Conservation (phyloP, 73 alveolate genomes). For the Tetrahymena malaccensis region DNA sequence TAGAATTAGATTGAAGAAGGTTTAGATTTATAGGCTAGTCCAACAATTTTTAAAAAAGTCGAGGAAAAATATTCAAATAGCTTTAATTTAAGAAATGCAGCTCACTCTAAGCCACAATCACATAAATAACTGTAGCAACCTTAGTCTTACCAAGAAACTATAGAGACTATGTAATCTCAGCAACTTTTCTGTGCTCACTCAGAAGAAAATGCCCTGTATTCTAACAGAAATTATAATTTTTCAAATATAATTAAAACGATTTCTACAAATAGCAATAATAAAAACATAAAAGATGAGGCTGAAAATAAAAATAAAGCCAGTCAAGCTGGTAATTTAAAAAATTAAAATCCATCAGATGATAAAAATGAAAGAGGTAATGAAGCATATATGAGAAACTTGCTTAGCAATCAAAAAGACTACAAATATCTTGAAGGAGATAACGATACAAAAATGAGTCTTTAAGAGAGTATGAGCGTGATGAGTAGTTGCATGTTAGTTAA, state of each 20-base stretch:
- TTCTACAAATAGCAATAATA: not conserved
- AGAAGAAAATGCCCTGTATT: not conserved
- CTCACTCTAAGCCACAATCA: not conserved
- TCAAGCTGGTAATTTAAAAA: not conserved
- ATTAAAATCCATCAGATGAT: not conserved
- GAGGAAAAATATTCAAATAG: not conserved
- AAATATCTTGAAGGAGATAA: not conserved
- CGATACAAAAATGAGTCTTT: not conserved
- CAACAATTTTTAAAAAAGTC: not conserved
- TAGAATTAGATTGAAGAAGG: not conserved
- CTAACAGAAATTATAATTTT: not conserved
- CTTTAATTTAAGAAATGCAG: not conserved
- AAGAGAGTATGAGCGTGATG: not conserved
- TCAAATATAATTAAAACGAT: not conserved
- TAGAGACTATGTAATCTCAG: not conserved
- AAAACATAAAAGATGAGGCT: not conserved
- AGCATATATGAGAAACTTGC: not conserved
- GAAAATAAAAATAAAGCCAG: not conserved
- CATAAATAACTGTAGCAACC: not conserved
- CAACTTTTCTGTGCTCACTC: not conserved
- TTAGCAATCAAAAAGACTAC: not conserved
- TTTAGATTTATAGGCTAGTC: not conserved
- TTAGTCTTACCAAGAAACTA: not conserved
- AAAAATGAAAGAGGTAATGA: not conserved
- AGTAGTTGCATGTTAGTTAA: not conserved